Base-by-base conservation (phyloP, 2,329 filamentous ascomycete species). In the Talaromyces rugulosus region DNA sequence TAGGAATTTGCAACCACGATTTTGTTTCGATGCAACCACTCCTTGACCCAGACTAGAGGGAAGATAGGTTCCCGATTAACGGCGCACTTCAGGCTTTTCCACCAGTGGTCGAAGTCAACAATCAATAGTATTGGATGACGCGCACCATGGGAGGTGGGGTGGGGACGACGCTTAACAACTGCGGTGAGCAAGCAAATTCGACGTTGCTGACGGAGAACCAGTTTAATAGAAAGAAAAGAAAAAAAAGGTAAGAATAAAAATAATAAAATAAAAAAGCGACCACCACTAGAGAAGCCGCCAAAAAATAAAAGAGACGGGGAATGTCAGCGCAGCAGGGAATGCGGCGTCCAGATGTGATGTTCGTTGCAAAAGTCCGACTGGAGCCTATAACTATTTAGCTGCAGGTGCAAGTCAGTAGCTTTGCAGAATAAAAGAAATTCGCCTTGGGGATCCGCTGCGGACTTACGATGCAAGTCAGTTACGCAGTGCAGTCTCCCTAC, bases 1-100 rank as follows among this genome's bases (percentile, higher is more conserved):
- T 65, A 44, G 51, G 56, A 50, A 23, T n/a, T n/a, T n/a, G 40
- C 18, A 44, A n/a, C 40, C 40, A 44, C 40, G n/a, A 7, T 44
- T n/a, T 23, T n/a, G 42, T 47, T 27, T 47, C 42, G 42, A 47
- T 47, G 44, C 44, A 47, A 47, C 44, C 44, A 27, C 44, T 47
- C 44, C 7, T 6, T 18, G 44, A 47, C 44, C 23, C 23, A 30
- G n/a, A 31, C 27, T 12, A 23, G n/a, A 5, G 30, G 31, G 47
- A 28, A 14, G 42, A 31, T 28, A 31, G 44, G 44, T 14, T 23
- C 44, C 44, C 9, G 27, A 27, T 51, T 28, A 5, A 51, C 27
- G 27, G 44, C 44, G 8, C 27, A 12, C 7, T 28, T 28, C 44
- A 28, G 36, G n/a, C 12, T 30, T 31, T 51, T 30, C 28, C 27